These are phyloP conservation scores for Brassica balearica DNA, from an alignment of 441 rosid species.

Conservation along the genomic window DNA sequence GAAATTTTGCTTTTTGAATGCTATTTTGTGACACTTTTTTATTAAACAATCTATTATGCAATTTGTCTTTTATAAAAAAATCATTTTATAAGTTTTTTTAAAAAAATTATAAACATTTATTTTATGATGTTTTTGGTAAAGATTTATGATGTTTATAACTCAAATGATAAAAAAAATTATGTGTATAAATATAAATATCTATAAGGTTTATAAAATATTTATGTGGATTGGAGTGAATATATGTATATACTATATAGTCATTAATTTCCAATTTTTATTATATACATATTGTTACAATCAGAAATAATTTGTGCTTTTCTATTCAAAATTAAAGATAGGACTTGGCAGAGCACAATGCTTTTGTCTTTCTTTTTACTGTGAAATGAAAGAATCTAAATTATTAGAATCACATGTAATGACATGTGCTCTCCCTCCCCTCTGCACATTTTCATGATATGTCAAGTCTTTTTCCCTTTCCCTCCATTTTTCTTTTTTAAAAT, in stretches of 20 bases:
- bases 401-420: slow-evolving; percentile 48
- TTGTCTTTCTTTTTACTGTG: slow-evolving; percentile 33
- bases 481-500: neutral
- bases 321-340: slow-evolving; percentile 26
- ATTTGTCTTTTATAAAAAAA: neutral
- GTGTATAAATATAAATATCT: too few species aligned
- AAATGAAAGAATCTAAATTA: slow-evolving; percentile 45
- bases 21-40: neutral
- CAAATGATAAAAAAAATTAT: neutral
- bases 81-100: neutral
- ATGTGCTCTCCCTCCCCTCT: slow-evolving; percentile 44
- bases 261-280: neutral
- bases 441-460: slow-evolving; percentile 43
- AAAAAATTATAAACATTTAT: too few species aligned
- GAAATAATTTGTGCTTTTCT: slow-evolving; percentile 12
- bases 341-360: slow-evolving; percentile 40
- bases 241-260: neutral
- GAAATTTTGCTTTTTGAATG: neutral
- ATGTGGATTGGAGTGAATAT: neutral
- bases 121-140: too few species aligned
- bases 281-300: slow-evolving; percentile 2
- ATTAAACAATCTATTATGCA: neutral
- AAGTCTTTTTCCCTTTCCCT: slow-evolving; percentile 37
- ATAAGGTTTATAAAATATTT: neutral
- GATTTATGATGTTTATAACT: neutral